These are phyloP conservation scores for Fomes fomentarius DNA, from an alignment of 1,284 basidiomycete species.

Conservation along the genomic window DNA sequence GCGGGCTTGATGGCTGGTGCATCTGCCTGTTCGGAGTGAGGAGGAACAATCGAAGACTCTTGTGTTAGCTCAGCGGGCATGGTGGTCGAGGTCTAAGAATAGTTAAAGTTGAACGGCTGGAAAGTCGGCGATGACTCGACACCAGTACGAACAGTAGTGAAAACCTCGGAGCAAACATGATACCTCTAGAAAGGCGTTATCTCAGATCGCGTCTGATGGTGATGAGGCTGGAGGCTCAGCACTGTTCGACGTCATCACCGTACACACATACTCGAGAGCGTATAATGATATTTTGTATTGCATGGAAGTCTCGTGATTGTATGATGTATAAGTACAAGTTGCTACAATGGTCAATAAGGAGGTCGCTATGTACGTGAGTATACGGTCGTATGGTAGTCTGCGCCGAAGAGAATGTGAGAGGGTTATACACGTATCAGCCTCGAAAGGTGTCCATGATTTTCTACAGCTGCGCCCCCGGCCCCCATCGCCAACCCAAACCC, in stretches of 20 bases:
- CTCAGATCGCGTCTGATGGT: constrained; percentile 6
- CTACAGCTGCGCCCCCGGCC: constrained; percentile 14
- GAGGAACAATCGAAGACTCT: constrained; percentile 11
- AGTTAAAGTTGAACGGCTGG: not conserved
- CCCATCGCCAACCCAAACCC: constrained; percentile 17
- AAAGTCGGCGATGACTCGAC: constrained; percentile 19
- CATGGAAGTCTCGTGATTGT: constrained; percentile 2
- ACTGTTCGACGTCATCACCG: too few relatives aligned
- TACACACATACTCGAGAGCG: too few relatives aligned
- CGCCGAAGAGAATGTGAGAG: constrained; percentile 19
- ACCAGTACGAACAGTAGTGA: constrained; percentile 4
- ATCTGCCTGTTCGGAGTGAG: constrained; percentile 18
- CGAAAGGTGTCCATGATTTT: constrained; percentile 23
- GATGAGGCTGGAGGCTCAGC: too few relatives aligned
- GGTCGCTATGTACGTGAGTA: constrained; percentile 25
- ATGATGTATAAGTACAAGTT: constrained; percentile 26
- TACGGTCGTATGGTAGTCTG: constrained; percentile 18
- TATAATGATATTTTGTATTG: constrained; percentile 15
- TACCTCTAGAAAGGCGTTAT: constrained; percentile 12
- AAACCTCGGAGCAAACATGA: constrained; percentile 18
- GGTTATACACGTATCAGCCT: constrained; percentile 22
- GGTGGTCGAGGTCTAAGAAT: constrained; percentile 5
- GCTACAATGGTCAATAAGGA: constrained; percentile 22
- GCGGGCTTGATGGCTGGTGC: constrained; percentile 38
- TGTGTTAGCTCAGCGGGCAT: constrained; percentile 17